phyloP scores from a whole-genome alignment of 768 basidiomycete species.

The Hygrocybe coccinea region DNA sequence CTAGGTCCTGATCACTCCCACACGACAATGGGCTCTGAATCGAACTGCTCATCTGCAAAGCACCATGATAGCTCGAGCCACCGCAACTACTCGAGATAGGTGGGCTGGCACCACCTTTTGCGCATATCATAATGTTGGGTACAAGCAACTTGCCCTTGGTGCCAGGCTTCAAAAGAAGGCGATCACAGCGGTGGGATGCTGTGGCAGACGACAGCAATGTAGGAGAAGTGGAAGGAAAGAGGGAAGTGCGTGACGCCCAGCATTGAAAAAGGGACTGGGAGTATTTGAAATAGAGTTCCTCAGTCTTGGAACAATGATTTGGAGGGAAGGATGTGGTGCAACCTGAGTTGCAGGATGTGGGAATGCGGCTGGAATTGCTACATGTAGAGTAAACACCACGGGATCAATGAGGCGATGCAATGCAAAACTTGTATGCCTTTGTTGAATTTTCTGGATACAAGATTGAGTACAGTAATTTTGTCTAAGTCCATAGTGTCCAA shows the following conservation, averaged over 20 bases:
- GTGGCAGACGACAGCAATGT: constrained; percentile 34
- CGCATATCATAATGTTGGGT: constrained; percentile 40
- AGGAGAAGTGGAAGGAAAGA: constrained; percentile 33
- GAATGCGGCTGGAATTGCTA: constrained; percentile 24
- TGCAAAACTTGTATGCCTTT: constrained; percentile 42
- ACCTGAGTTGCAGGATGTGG: constrained; percentile 8
- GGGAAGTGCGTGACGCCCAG: constrained; percentile 44
- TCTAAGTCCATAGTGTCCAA: too few species aligned
- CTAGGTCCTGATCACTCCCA: constrained; percentile 15
- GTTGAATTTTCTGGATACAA: constrained; percentile 25
- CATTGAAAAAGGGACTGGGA: constrained; percentile 50
- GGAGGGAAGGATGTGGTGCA: constrained; percentile 4
- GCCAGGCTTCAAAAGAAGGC: constrained; percentile 50
- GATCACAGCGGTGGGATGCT: constrained; percentile 42
- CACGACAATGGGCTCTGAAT: constrained; percentile 32
- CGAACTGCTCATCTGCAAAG: constrained; percentile 19
- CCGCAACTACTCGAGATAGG: constrained; percentile 36
- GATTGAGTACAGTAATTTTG: too few species aligned
- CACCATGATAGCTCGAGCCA: constrained; percentile 15
- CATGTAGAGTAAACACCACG: constrained; percentile 47
- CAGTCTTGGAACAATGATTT: constrained; percentile 26
- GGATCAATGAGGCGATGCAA: constrained; percentile 48
- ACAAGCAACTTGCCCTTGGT: constrained; percentile 63
- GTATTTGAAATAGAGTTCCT: constrained; percentile 53
- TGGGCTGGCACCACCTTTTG: constrained; percentile 33